Evolutionary conservation across 1,284 basidiomycete species (phyloP), one percentile per base, ranked within the genome.

Genomic region (Ustilago tritici): DNA sequence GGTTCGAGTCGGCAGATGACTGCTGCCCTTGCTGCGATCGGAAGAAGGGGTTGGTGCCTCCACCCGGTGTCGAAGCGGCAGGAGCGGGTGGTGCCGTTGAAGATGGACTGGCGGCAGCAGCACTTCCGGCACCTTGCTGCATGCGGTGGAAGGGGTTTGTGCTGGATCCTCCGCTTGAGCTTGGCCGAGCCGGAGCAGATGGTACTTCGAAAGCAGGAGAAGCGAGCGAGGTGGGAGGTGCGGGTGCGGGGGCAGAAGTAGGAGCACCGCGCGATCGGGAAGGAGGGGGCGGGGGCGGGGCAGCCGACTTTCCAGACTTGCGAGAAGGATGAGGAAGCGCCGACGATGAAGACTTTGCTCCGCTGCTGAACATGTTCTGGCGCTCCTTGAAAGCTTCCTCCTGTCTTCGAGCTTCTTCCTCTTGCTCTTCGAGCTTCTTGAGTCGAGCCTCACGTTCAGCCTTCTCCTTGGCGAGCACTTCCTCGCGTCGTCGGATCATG

Each of bases 61-160:
- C 78, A 11, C 61, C 61, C 0, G 67, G 59, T 2, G 68, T 59
- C 35, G 70, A 47, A 7, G 69, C 58, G 10, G 73, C 53, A 14
- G 78, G 58, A 52, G 72, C 57, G 9, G 70, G 46, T 28, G 67
- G 72, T 15, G 69, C 47, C 9, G 53, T 43, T 12, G 64, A 23
- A 46, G 63, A 55, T 38, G 70, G 59, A 56, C 56, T 71, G 19
- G 65, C 69, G 19, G 65, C 64, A 58, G 57, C 65, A 4, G 65
- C 50, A 38, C 60, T 68, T 1, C 66, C 61, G 17, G 64, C 60
- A 28, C 79, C 80, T 50, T 71, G 76, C 56, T 82, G 80, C 65
- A 84, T 80, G 5, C 82, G 76, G 46, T 82, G 78, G 66, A 82
- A 84, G 0, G 82, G 83, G 53, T 84, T 83, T 36, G 81, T 83